A percentile compares a stretch with the other conserved stretches of the same genome.
Evolutionary conservation across 441 rosid species (phyloP).

Genomic region (Adansonia madagascariensis): DNA sequence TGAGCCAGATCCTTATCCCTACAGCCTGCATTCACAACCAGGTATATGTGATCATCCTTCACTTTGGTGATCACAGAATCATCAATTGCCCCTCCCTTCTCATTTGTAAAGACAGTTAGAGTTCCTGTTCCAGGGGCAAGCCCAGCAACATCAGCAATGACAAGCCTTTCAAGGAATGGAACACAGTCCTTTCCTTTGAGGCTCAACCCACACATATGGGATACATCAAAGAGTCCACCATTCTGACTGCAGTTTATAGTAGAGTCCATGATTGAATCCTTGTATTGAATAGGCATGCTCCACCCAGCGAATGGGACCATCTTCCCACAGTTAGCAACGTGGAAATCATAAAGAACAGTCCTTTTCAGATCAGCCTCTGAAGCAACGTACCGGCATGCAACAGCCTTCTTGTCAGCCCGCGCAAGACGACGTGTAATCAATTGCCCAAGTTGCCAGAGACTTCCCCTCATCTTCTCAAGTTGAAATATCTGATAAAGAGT

Average conservation of each 20-base stretch:
- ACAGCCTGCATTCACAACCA: constrained; percentile 98
- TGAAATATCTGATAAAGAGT: constrained; percentile 35
- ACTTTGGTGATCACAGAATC: constrained; percentile 95
- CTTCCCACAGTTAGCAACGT: constrained; percentile 77
- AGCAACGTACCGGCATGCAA: constrained; percentile 64
- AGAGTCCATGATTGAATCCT: constrained; percentile 96
- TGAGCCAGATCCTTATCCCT: constrained; percentile 98
- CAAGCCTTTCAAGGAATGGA: constrained; percentile 88
- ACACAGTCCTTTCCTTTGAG: constrained; percentile 89
- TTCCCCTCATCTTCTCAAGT: constrained; percentile 76
- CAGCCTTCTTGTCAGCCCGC: constrained; percentile 69
- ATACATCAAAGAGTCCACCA: constrained; percentile 88
- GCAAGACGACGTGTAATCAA: constrained; percentile 80
- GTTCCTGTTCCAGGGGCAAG: constrained; percentile 85
- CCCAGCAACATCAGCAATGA: constrained; percentile 85
- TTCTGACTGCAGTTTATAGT: constrained; percentile 86
- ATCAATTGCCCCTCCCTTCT: constrained; percentile 94
- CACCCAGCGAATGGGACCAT: constrained; percentile 99
- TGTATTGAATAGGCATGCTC: constrained; percentile 99
- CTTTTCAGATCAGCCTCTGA: constrained; percentile 83
- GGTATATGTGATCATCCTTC: constrained; percentile 71
- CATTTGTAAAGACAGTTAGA: constrained; percentile 86
- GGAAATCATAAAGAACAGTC: constrained; percentile 87
- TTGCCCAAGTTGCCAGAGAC: constrained; percentile 94
- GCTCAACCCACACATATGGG: constrained; percentile 97